Evolutionary conservation across 768 basidiomycete species (phyloP).

Genomic region (Terana coerulea): DNA sequence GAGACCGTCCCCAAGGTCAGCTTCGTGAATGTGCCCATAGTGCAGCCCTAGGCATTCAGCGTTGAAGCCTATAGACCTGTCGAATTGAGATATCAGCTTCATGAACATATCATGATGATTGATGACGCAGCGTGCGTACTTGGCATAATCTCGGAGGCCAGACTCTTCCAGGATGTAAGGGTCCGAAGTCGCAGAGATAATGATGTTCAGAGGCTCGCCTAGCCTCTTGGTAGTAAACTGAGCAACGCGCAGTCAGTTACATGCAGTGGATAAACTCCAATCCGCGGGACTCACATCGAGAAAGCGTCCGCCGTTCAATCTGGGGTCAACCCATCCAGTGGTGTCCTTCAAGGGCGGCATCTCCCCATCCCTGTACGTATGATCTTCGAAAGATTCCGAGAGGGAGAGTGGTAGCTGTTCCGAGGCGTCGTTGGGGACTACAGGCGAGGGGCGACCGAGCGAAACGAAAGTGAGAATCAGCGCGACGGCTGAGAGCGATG

Average conservation of each 20-base stretch:
- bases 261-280: neutral
- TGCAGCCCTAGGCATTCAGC: slow-evolving; percentile 81
- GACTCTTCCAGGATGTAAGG: slow-evolving; percentile 73
- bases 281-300: slow-evolving; percentile 56
- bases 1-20: slow-evolving; percentile 82
- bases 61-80: slow-evolving; percentile 76
- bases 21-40: slow-evolving; percentile 69
- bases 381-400: too few relatives aligned
- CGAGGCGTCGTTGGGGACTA: neutral
- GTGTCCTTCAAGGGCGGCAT: slow-evolving; percentile 25
- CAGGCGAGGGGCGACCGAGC: slow-evolving; percentile 2
- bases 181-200: slow-evolving; percentile 76
- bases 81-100: neutral
- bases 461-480: slow-evolving; percentile 2
- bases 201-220: slow-evolving; percentile 83
- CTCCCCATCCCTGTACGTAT: slow-evolving; percentile 26
- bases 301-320: slow-evolving; percentile 66
- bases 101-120: neutral
- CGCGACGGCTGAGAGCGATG: too few relatives aligned
- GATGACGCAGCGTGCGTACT: slow-evolving; percentile 34
- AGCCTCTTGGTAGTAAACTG: slow-evolving; percentile 62
- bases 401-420: neutral
- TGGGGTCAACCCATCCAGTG: slow-evolving; percentile 61
- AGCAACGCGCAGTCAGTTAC: neutral
- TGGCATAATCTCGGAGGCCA: slow-evolving; percentile 68